phyloP scores from a whole-genome alignment of 139 green algal species.

The Micractinium conductrix region DNA sequence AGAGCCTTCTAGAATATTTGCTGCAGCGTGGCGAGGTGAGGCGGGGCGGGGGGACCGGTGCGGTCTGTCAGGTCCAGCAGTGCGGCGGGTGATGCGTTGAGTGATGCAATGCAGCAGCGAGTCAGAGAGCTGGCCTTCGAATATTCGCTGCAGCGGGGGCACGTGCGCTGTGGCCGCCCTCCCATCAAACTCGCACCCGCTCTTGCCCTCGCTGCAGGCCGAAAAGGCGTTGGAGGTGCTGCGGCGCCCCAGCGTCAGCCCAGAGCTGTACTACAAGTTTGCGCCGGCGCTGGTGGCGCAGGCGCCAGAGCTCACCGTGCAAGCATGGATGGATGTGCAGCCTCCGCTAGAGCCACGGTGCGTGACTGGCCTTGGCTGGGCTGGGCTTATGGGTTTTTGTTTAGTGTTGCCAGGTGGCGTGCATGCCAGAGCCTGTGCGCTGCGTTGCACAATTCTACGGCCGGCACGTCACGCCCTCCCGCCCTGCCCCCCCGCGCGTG shows the following conservation, averaged over 20 bases:
- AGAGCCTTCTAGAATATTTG: constrained; percentile 86
- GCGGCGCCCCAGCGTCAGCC: constrained; percentile 70
- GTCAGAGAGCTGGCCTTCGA: no score
- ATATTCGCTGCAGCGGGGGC: not conserved
- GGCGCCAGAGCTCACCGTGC: constrained; percentile 66
- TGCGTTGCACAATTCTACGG: no score
- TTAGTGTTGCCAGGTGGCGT: not conserved
- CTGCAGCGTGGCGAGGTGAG: constrained; percentile 64
- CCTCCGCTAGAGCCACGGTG: constrained; percentile 68
- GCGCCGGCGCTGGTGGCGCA: constrained; percentile 77
- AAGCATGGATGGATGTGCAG: constrained; percentile 74
- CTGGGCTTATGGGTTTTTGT: no score
- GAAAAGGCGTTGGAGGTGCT: constrained; percentile 81
- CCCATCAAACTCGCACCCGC: not conserved
- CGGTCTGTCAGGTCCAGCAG: no score
- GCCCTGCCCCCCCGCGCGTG: no score
- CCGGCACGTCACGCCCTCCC: no score
- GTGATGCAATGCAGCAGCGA: no score
- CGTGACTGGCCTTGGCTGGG: no score
- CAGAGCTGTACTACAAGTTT: constrained; percentile 88
- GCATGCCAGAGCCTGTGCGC: not conserved
- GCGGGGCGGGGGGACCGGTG: no score
- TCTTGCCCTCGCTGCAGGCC: not conserved
- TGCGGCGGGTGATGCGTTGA: no score
- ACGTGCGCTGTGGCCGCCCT: not conserved